Evolutionary conservation across 345 rosid genomes (phyloP).

Genomic region (Dovyalis caffra): DNA sequence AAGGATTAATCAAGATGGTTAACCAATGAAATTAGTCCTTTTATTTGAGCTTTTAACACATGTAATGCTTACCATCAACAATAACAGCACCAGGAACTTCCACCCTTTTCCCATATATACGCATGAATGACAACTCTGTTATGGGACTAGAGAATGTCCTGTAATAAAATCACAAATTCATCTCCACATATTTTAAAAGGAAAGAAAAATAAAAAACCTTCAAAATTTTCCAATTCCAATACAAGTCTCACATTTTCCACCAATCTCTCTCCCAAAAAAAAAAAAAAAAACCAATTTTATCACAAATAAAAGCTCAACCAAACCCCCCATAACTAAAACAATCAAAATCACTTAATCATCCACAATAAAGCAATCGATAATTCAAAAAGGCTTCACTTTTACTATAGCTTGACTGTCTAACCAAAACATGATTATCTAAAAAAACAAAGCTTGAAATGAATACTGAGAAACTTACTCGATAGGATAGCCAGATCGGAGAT

Average conservation of each 20-base stretch:
- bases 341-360: no score
- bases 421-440: background rate
- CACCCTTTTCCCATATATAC: constrained; percentile 59
- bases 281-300: no score
- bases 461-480: constrained; percentile 42
- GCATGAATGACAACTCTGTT: constrained; percentile 58
- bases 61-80: constrained; percentile 59
- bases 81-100: constrained; percentile 67
- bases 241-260: no score
- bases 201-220: background rate
- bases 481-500: constrained; percentile 63
- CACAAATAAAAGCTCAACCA: no score
- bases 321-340: no score
- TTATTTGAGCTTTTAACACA: background rate
- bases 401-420: background rate
- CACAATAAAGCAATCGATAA: no score
- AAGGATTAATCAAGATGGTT: background rate
- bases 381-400: no score
- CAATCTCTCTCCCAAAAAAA: no score
- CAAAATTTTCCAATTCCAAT: background rate
- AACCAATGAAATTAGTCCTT: background rate
- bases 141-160: constrained; percentile 37
- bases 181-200: background rate
- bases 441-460: background rate
- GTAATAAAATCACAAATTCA: constrained; percentile 21